Evolutionary conservation across 2,329 filamentous ascomycete genomes (phyloP).

Genomic region (Dactylellina drechsleri): DNA sequence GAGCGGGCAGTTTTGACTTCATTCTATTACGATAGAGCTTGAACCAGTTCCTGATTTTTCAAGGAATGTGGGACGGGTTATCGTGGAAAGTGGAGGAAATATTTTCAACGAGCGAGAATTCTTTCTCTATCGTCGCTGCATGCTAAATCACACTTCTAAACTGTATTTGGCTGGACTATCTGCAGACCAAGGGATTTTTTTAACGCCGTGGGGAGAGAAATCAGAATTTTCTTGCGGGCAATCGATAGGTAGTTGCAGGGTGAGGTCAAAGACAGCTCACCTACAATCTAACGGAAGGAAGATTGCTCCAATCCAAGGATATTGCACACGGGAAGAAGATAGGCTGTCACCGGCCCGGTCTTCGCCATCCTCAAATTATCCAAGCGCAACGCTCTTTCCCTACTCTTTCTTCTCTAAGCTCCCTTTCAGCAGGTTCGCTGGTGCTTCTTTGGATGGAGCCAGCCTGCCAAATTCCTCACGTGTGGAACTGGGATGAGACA

Average conservation of each 20-base stretch:
- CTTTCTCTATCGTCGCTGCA: slow-evolving; percentile 28
- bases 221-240: slow-evolving; percentile 18
- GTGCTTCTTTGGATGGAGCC: slow-evolving; percentile 40
- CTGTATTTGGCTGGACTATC: slow-evolving; percentile 53
- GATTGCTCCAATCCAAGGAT: slow-evolving; percentile 34
- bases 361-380: slow-evolving; percentile 32
- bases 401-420: slow-evolving; percentile 2
- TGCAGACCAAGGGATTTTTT: slow-evolving; percentile 32
- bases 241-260: slow-evolving; percentile 53
- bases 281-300: slow-evolving; percentile 38
- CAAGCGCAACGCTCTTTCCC: slow-evolving; percentile 18
- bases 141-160: slow-evolving; percentile 51
- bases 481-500: slow-evolving; percentile 50
- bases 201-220: slow-evolving; percentile 18
- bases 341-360: slow-evolving; percentile 45
- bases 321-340: slow-evolving; percentile 38
- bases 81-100: slow-evolving; percentile 39
- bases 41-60: slow-evolving; percentile 32
- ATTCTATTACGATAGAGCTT: slow-evolving; percentile 27
- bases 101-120: slow-evolving; percentile 20
- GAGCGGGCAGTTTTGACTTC: slow-evolving; percentile 26
- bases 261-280: slow-evolving; percentile 38
- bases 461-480: slow-evolving; percentile 44
- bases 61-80: slow-evolving; percentile 36
- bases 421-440: slow-evolving; percentile 34